Evolutionary conservation across 768 basidiomycete species (phyloP), one percentile per base, ranked within the genome.

Genomic region (Leccinellum albellum): DNA sequence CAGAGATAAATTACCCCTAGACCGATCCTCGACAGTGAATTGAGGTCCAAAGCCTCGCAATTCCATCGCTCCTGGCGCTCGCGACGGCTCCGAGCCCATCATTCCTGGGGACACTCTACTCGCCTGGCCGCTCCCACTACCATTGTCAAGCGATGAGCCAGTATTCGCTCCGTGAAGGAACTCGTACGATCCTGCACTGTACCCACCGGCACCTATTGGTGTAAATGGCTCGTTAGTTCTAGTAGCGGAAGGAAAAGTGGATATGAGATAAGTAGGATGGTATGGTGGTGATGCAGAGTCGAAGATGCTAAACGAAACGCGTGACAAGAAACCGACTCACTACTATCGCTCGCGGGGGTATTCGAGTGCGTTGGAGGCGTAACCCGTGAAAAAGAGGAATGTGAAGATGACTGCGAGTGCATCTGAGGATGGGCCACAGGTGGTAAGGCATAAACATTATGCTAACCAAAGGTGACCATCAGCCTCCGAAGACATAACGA

Each of bases 311-410:
- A 40, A 40, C 12, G 37, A 54, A n/a, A 23, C 6, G 12, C 33
- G 12, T 47, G 15, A 57, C 24, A 26, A 4, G n/a, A 44, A 14
- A 15, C n/a, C 5, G 29, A 64, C 69, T 70, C 57, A 72, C 69
- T 66, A 2, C 49, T 23, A 35, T 70, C 69, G 15, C 70, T 70
- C 26, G 56, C 57, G 28, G 69, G 68, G 9, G 69, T 70, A 12
- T 62, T 60, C 7, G 66, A 54, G 20, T 72, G 64, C 3, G 63
- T 55, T 28, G 70, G 58, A 15, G 68, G 61, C 2, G 68, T 69
- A 52, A 64, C 56, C 4, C 58, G 56, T 17, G 68, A 56, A 49
- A 65, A 60, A 3, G 62, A 51, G 20, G 66, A 50, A 5, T 54
- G 62, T 10, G 69, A 59, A 31, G 69, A 62, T 4, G 70, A 59